Base-by-base conservation (phyloP, 345 rosid genomes). In the Cardamine resedifolia region DNA sequence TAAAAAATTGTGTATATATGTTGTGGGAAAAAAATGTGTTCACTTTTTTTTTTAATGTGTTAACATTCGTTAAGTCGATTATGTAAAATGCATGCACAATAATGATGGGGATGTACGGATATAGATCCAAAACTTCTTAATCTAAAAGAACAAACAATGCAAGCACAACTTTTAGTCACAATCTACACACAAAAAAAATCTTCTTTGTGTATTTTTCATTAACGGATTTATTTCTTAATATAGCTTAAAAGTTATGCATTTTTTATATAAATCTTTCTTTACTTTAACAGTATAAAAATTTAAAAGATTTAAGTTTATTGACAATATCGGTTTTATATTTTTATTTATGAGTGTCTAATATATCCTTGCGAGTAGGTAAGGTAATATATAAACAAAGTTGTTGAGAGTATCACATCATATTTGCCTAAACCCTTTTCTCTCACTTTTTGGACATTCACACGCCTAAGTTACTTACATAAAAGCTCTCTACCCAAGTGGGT, bases 401-500 rank as follows among this genome's bases (percentile, higher is more conserved):
- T 75, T 75, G 69, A 68, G 74, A 68, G 18, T 51, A 67, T 67
- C 74, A 68, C 78, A 68, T 75, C 74, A 75, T 61, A 75, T 75
- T 16, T 75, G 58, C 69, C 73, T 41, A 51, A 52, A 43, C 12
- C 19, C 2, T 58, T 38, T 74, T 60, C 15, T 41, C 63, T 41
- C 48, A 48, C 56, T 11, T 74, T 64, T 36, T 36, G 45, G 59
- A 39, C 56, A 75, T 62, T 75, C 64, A 68, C 79, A 52, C 64
- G 64, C 58, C 19, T 75, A 75, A 61, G 34, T 21, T 59, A 61
- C 74, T 52, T 67, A 23, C 62, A 15, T 36, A 7, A 58, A 74
- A 67, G 30, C 12, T 0, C 12, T 0, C 34, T 52, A 16, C 38
- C 60, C 50, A 68, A 68, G 51, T 28, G 15, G 48, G 74, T 24